Base-by-base conservation (phyloP, 345 rosid genomes). In the Nasturtium officinale region DNA sequence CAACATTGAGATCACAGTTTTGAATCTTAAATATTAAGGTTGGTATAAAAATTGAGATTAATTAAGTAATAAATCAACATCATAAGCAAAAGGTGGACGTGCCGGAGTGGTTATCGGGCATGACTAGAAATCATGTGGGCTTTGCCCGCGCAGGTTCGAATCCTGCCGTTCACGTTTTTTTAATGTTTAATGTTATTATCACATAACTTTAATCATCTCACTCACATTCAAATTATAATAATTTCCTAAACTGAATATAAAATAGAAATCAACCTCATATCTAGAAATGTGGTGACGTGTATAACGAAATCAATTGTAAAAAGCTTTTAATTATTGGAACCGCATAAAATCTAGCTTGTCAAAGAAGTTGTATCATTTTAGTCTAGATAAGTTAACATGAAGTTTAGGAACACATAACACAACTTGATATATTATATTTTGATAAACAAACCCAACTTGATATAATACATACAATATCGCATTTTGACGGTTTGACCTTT, bases 61-160 rank as follows among this genome's bases (percentile, higher is more conserved):
- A 17, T 6, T 0, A 0, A 0, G 1, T 0, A 0, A 30, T 3
- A n/a, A 30, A n/a, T 10, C 8, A 9, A 3, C 0, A 0, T 12
- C 0, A 2, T 13, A 3, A 29, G 0, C 21, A 29, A 65, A 56
- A 43, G 35, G 74, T 76, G 75, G 69, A 48, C 79, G 71, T 69
- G 75, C 74, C 75, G 75, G 70, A 76, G 71, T 76, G 79, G 79
- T 83, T 87, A 84, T 90, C 86, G 86, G 88, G 91, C 93, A 85
- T 85, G 89, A 87, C 88, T 91, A 85, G 89, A 88, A 92, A 85
- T 87, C 91, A 85, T 85, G 90, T 90, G 95, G 90, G 91, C 89
- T 90, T 16, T 78, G 86, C 88, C 88, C 93, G 91, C 87, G 89
- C 91, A 84, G 90, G 90, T 85, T 87, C 87, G 91, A 87, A 86